phyloP scores from a whole-genome alignment of 163 green algal genomes.

The Trebouxia gelatinosa region DNA sequence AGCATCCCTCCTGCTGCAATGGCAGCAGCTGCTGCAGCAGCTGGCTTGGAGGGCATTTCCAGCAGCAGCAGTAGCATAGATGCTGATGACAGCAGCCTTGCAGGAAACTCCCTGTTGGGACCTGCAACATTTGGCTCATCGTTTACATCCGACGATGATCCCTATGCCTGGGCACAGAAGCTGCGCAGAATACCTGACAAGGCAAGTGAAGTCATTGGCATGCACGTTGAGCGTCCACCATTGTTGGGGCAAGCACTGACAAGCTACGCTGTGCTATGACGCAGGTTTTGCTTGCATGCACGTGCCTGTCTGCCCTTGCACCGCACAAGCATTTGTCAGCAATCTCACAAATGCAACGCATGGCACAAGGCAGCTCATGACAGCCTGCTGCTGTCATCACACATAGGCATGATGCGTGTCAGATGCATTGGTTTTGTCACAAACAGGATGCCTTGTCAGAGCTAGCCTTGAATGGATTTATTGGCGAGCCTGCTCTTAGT shows the following conservation, averaged over 20 bases:
- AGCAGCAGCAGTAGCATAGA: background rate
- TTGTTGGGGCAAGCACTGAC: too few species aligned
- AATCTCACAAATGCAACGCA: too few species aligned
- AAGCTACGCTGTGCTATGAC: too few species aligned
- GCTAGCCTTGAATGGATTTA: conserved; percentile 7
- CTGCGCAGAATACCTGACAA: conserved; percentile 52
- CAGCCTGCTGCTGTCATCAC: background rate
- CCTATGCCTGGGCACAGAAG: conserved; percentile 51
- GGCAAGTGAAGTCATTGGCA: conserved; percentile 18
- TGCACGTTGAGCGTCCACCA: too few species aligned
- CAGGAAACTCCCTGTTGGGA: background rate
- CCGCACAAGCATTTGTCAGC: too few species aligned
- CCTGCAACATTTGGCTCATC: conserved; percentile 6
- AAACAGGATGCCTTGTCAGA: conserved; percentile 10
- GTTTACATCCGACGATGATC: conserved; percentile 24
- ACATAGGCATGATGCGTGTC: background rate
- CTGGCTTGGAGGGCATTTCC: conserved; percentile 2
- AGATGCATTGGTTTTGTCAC: background rate
- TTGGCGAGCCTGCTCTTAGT: background rate
- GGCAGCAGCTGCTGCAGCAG: conserved; percentile 35
- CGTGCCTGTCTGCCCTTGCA: too few species aligned
- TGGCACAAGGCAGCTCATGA: too few species aligned
- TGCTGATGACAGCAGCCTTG: conserved; percentile 1
- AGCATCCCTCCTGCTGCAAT: conserved; percentile 35
- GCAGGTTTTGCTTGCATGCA: too few species aligned